phyloP scores from a whole-genome alignment of 192 early-diverging fungal genomes.

The Phlyctochytrium bullatum region DNA sequence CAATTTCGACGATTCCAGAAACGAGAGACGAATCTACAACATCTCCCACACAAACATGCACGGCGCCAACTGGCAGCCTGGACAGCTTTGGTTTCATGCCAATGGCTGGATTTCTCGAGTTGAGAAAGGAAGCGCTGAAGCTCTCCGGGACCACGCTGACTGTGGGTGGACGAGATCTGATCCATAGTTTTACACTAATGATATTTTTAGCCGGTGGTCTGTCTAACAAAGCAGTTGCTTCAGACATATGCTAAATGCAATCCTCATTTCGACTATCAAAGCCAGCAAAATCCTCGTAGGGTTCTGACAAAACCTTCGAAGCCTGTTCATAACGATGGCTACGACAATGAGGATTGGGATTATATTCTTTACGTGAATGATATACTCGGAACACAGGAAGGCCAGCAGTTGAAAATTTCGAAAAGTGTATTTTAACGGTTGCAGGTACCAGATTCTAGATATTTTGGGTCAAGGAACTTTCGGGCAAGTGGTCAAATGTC shows the following conservation, averaged over 20 bases:
- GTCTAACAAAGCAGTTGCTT: constrained; percentile 48
- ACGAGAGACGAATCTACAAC: neutral
- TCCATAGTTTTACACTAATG: neutral
- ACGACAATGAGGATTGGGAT: constrained; percentile 94
- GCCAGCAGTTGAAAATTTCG: constrained; percentile 84
- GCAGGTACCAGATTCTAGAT: constrained; percentile 89
- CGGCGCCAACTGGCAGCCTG: neutral
- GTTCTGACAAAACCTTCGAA: constrained; percentile 95
- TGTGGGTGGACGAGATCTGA: neutral
- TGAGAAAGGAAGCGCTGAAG: neutral
- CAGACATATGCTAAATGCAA: constrained; percentile 75
- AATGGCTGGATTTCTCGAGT: neutral
- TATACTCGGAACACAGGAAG: constrained; percentile 86
- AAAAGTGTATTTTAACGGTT: neutral
- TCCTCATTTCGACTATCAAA: constrained; percentile 79
- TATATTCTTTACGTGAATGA: constrained; percentile 98
- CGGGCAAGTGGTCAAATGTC: constrained; percentile 97
- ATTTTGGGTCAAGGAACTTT: constrained; percentile 95
- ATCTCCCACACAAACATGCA: neutral
- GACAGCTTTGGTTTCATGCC: neutral
- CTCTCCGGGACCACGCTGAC: neutral
- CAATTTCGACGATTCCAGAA: neutral
- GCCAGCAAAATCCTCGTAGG: constrained; percentile 76
- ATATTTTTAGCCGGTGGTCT: neutral
- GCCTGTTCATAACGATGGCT: constrained; percentile 83